These are phyloP conservation scores for Amanita pallidorosea DNA, from an alignment of 768 basidiomycete species.

Conservation along the genomic window DNA sequence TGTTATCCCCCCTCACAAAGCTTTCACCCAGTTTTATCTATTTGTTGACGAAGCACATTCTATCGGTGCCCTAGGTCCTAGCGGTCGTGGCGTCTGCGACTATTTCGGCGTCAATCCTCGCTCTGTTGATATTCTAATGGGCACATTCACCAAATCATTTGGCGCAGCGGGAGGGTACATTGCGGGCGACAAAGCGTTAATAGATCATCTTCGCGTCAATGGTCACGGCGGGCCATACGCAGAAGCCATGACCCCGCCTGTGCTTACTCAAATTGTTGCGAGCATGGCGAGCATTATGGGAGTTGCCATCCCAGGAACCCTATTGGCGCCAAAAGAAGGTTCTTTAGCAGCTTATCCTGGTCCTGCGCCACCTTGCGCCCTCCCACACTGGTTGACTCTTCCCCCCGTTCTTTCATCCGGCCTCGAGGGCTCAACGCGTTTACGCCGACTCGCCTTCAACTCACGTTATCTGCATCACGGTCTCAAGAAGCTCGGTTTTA, in stretches of 20 bases:
- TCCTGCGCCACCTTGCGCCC: slow-evolving; percentile 47
- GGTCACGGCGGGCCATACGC: slow-evolving; percentile 81
- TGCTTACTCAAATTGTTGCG: slow-evolving; percentile 83
- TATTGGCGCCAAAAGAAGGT: slow-evolving; percentile 26
- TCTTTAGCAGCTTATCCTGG: slow-evolving; percentile 38
- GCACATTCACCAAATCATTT: slow-evolving; percentile 95
- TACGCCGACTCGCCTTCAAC: slow-evolving; percentile 91
- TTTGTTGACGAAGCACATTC: slow-evolving; percentile 98
- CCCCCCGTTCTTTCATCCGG: slow-evolving; percentile 70
- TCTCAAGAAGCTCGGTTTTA: slow-evolving; percentile 88
- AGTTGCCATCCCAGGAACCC: slow-evolving; percentile 28
- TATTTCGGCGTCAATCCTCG: slow-evolving; percentile 83
- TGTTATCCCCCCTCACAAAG: not conserved
- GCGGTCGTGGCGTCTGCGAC: slow-evolving; percentile 91
- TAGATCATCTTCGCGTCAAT: slow-evolving; percentile 71
- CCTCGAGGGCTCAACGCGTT: slow-evolving; percentile 68
- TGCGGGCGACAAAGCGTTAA: slow-evolving; percentile 68
- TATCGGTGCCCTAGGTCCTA: slow-evolving; percentile 88
- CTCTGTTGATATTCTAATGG: slow-evolving; percentile 90
- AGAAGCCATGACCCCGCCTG: slow-evolving; percentile 84
- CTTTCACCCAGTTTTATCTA: slow-evolving; percentile 73
- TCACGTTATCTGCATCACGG: slow-evolving; percentile 83
- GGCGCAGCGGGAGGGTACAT: slow-evolving; percentile 95
- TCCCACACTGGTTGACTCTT: slow-evolving; percentile 76
- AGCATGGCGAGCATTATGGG: slow-evolving; percentile 99